Evolutionary conservation across 208 protist species (phyloP).

Genomic region (Leishmania gerbilli): DNA sequence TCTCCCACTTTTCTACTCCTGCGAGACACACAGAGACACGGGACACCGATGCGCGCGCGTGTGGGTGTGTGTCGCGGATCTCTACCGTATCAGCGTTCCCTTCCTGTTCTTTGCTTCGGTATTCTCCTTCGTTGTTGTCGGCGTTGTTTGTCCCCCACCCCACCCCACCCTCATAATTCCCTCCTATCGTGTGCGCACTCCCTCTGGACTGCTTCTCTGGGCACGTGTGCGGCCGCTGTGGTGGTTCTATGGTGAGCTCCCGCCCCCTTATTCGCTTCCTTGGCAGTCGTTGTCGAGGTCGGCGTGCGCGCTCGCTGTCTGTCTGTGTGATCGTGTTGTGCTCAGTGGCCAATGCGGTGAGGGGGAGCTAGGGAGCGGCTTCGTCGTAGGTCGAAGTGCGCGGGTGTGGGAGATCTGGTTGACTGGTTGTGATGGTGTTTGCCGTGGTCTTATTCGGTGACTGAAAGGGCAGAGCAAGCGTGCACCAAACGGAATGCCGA

Average conservation of each 20-base stretch:
- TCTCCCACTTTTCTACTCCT: neutral
- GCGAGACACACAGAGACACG: neutral
- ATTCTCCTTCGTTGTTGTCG: neutral
- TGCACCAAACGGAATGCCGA: too few species aligned
- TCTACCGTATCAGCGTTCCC: neutral
- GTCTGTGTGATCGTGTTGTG: neutral
- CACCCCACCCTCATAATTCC: too few species aligned
- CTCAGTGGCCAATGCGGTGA: neutral
- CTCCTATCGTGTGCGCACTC: neutral
- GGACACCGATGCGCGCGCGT: neutral
- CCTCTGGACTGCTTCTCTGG: slow-evolving; percentile 2
- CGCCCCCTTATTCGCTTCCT: neutral
- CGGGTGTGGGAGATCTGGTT: too few species aligned
- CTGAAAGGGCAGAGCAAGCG: too few species aligned
- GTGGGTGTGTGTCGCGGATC: neutral
- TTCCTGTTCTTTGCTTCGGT: neutral
- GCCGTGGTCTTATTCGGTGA: too few species aligned
- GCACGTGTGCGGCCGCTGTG: neutral
- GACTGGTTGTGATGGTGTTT: too few species aligned
- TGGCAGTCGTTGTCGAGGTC: neutral
- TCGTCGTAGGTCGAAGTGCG: too few species aligned
- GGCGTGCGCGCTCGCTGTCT: neutral
- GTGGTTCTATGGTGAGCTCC: neutral
- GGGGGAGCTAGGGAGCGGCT: too few species aligned
- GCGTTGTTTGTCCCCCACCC: too few species aligned